Base-by-base conservation (phyloP, 2,329 filamentous ascomycete genomes). In the Xylaria sp. region DNA sequence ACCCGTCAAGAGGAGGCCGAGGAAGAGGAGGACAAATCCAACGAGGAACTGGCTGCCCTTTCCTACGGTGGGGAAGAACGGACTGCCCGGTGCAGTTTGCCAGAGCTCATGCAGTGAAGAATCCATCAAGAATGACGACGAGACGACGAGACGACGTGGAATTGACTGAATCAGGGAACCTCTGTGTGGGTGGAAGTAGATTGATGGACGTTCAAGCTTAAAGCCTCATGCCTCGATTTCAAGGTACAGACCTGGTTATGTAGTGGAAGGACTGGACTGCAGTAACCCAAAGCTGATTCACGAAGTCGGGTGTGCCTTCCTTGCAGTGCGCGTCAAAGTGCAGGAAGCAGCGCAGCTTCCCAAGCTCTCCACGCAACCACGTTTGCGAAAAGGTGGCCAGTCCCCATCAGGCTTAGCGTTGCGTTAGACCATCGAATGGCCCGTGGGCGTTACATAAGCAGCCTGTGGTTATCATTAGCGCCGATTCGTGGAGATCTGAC, bases 41-140 rank as follows among this genome's bases (percentile, higher is more conserved):
- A 96, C 79, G 63, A 84, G 76, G 78, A 97, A 94, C 66, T 97
- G 94, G 71, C 79, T 86, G 69, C 86, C 83, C 79, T 97, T 97
- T 72, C 83, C 83, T 67, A 97, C 77, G 53, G 85, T 72, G 58
- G 93, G 92, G 66, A 87, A 76, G 78, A 94, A 97, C 60, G 92
- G 91, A 78, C 86, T 90, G 82, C 86, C 85, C 75, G 90, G 85
- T 78, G 92, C 90, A 82, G 91, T 90, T 82, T 95, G 89, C 93
- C 93, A 97, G 78, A 96, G 83, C 74, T 94, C 86, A 76, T 88
- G 86, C 75, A 96, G 80, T 81, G 90, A 91, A 70, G 86, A 84
- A 84, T 89, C 87, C 87, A 90, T 90, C 78, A 79, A 80, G 68
- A 62, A 62, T 46, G 49, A 56, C 11, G 43, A 48, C 6, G 44